Percentiles rank a stretch among this genome's conserved stretches.
phyloP scores from a whole-genome alignment of 1,139 yeast species.

The Entelexis paramagnoliae region DNA sequence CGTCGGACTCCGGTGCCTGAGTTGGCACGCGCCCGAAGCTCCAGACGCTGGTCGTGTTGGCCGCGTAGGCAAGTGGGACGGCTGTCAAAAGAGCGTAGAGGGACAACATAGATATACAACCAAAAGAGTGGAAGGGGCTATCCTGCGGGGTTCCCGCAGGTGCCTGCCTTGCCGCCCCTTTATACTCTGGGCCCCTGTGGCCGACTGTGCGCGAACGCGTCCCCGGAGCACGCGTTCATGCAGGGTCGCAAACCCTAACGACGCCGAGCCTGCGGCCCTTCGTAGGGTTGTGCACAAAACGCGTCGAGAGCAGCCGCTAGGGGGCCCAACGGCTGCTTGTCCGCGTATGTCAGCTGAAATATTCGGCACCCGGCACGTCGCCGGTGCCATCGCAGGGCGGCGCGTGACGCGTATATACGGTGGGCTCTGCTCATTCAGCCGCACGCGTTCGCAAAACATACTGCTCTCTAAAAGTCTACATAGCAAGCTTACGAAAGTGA shows the following conservation, averaged over 20 bases:
- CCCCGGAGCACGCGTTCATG: not conserved
- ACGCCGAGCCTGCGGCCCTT: not conserved
- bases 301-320: not conserved
- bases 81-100: constrained; percentile 13
- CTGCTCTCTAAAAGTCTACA: not conserved
- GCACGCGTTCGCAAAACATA: too few relatives aligned
- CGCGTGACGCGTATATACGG: not conserved
- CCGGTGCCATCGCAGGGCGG: not conserved
- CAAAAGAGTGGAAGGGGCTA: not conserved
- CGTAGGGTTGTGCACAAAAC: not conserved
- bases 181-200: not conserved
- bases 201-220: not conserved
- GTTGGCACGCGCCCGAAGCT: constrained; percentile 8
- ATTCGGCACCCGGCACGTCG: not conserved
- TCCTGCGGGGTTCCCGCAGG: constrained; percentile 1
- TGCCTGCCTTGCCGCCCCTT: not conserved
- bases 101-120: constrained; percentile 4
- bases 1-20: not conserved
- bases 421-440: too few relatives aligned
- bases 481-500: too few relatives aligned
- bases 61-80: constrained; percentile 6
- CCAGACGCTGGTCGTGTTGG: constrained; percentile 12
- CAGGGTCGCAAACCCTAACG: not conserved
- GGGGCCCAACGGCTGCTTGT: not conserved
- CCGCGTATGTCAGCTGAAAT: not conserved